These are phyloP conservation scores for Cladorrhinum sp. DNA, from an alignment of 2,329 filamentous ascomycete genomes.

Conservation along the genomic window DNA sequence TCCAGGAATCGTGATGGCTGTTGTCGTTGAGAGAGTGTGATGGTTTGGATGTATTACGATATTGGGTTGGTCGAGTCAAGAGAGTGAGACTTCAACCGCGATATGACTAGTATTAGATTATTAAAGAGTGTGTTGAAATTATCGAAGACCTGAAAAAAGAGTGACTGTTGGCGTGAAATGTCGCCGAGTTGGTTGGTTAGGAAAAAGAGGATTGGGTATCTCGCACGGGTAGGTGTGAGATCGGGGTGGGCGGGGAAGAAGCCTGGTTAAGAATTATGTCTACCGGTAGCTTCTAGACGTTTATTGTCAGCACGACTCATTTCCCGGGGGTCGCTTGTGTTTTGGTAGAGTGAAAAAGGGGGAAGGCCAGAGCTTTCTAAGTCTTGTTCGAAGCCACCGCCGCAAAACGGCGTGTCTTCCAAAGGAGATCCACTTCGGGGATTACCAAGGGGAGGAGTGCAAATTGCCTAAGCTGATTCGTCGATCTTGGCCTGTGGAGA, in stretches of 20 bases:
- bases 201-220: conserved; percentile 32
- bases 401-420: conserved; percentile 10
- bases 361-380: neutral
- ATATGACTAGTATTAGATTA: conserved; percentile 52
- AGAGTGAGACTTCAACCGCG: conserved; percentile 32
- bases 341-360: neutral
- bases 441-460: conserved; percentile 11
- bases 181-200: conserved; percentile 43
- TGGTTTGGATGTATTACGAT: conserved; percentile 24
- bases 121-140: conserved; percentile 57
- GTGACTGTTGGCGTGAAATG: conserved; percentile 51
- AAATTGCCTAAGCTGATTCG: conserved; percentile 19
- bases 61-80: conserved; percentile 30
- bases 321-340: conserved; percentile 12
- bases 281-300: conserved; percentile 42
- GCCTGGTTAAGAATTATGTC: conserved; percentile 46
- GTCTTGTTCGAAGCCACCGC: conserved; percentile 12
- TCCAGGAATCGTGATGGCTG: conserved; percentile 25
- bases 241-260: conserved; percentile 44
- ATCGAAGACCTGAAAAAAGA: conserved; percentile 47
- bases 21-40: conserved; percentile 37
- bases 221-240: conserved; percentile 28
- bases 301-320: conserved; percentile 24
- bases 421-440: conserved; percentile 18
- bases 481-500: conserved; percentile 21